Percentiles rank a stretch among this genome's conserved stretches.
Evolutionary conservation across 176 grass and related monocot genomes (phyloP).

Genomic region (Pontederia crassipes): DNA sequence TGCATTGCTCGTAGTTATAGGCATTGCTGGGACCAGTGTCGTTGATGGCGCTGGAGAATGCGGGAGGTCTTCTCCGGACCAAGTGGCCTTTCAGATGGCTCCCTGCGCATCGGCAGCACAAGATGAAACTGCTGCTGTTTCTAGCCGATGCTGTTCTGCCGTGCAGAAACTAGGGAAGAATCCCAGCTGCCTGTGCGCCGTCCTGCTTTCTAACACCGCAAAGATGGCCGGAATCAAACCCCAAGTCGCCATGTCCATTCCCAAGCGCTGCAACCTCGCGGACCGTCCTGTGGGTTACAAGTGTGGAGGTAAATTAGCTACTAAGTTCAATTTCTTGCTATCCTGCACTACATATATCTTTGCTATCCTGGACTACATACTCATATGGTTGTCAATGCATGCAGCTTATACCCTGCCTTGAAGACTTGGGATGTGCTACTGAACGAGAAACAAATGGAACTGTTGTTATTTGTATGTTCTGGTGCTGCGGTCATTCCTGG

Average conservation of each 20-base stretch:
- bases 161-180: constrained; percentile 44
- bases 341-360: background rate
- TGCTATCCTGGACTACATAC: background rate
- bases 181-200: constrained; percentile 64
- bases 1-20: constrained; percentile 26
- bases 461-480: too few species aligned
- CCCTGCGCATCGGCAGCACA: constrained; percentile 54
- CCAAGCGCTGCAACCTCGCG: constrained; percentile 70
- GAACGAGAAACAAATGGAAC: background rate
- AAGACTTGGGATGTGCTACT: constrained; percentile 11
- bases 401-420: constrained; percentile 53
- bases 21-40: constrained; percentile 6
- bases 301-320: constrained; percentile 44
- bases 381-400: constrained; percentile 7
- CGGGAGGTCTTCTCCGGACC: constrained; percentile 36
- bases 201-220: constrained; percentile 69
- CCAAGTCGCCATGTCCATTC: constrained; percentile 60
- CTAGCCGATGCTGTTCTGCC: constrained; percentile 45
- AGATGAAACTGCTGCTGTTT: constrained; percentile 35
- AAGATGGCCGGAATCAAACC: constrained; percentile 57
- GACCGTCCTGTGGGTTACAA: constrained; percentile 74
- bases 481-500: too few species aligned
- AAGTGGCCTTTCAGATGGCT: constrained; percentile 44
- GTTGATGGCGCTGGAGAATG: constrained; percentile 57
- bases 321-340: background rate